Percentiles rank a stretch among this genome's conserved stretches.
These are phyloP conservation scores for Epichloe uncinata DNA, from an alignment of 2,329 filamentous ascomycete genomes.

Conservation along the genomic window DNA sequence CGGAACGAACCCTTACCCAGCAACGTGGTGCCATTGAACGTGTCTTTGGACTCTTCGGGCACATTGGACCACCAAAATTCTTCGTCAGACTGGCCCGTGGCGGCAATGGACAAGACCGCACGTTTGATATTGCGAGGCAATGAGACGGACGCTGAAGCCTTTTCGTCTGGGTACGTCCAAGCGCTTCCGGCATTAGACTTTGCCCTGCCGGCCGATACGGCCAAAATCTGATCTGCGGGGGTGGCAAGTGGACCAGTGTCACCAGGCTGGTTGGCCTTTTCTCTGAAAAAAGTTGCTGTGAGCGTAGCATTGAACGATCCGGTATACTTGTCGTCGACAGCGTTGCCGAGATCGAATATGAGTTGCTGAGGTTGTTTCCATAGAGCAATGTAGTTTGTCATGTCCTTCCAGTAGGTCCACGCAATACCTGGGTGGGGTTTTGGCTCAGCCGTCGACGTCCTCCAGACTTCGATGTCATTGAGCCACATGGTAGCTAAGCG, in stretches of 20 bases:
- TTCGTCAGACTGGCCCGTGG: conserved; percentile 61
- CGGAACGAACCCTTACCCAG: conserved; percentile 61
- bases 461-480: conserved; percentile 66
- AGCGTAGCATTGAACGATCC: conserved; percentile 61
- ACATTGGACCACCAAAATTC: conserved; percentile 84
- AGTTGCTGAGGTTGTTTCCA: conserved; percentile 58
- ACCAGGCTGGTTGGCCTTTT: conserved; percentile 2
- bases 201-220: conserved; percentile 45
- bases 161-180: conserved; percentile 52
- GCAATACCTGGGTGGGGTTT: conserved; percentile 50
- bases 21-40: conserved; percentile 45
- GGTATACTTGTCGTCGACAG: conserved; percentile 57
- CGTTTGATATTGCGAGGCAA: conserved; percentile 54
- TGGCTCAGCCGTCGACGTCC: conserved; percentile 73
- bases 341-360: conserved; percentile 69
- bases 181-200: conserved; percentile 37
- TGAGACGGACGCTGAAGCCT: conserved; percentile 42
- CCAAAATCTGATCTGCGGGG: conserved; percentile 53
- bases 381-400: conserved; percentile 56
- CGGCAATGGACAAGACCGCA: conserved; percentile 63
- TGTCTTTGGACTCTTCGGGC: conserved; percentile 42
- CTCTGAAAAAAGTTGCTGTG: conserved; percentile 54
- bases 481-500: conserved; percentile 64
- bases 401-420: conserved; percentile 69
- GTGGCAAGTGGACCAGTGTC: neutral